Percentiles rank a stretch among this genome's conserved stretches.
These are phyloP conservation scores for Wallemia mellicola DNA, from an alignment of 1,284 basidiomycete species.

Conservation along the genomic window DNA sequence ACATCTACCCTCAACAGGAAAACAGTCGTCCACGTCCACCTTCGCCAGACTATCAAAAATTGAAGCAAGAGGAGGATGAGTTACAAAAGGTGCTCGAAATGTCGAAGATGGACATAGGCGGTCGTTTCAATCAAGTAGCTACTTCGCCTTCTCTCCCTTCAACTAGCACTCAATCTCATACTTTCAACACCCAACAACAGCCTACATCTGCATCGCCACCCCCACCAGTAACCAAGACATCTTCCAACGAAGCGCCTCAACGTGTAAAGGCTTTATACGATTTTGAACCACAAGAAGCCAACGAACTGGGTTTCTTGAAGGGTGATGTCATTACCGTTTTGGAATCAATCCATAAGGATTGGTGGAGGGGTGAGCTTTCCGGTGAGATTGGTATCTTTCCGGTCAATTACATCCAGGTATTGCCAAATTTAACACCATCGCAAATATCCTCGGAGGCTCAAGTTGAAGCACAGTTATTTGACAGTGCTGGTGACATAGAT, in stretches of 20 bases:
- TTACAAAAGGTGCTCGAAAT: slow-evolving; percentile 65
- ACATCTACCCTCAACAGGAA: slow-evolving; percentile 23
- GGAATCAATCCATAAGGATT: slow-evolving; percentile 81
- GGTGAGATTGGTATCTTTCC: slow-evolving; percentile 92
- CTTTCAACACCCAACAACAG: slow-evolving; percentile 8
- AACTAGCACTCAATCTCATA: slow-evolving; percentile 5
- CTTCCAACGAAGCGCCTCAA: slow-evolving; percentile 24
- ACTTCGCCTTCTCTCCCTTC: slow-evolving; percentile 3
- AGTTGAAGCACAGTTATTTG: slow-evolving; percentile 59
- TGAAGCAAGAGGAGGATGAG: slow-evolving; percentile 66
- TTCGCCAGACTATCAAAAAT: slow-evolving; percentile 41
- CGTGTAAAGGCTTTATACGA: slow-evolving; percentile 71
- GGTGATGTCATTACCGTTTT: slow-evolving; percentile 91
- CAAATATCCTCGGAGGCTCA: slow-evolving; percentile 63
- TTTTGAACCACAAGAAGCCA: slow-evolving; percentile 62
- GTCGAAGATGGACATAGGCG: slow-evolving; percentile 61
- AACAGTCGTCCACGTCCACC: slow-evolving; percentile 33
- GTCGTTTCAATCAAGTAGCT: slow-evolving; percentile 21
- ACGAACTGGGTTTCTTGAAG: slow-evolving; percentile 71
- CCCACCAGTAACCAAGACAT: slow-evolving; percentile 7
- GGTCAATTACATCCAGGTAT: slow-evolving; percentile 79
- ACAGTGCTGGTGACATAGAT: slow-evolving; percentile 62
- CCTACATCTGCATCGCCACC: slow-evolving; percentile 8
- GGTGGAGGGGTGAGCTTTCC: slow-evolving; percentile 87
- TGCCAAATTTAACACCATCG: slow-evolving; percentile 52